A percentile compares a stretch with the other conserved stretches of the same genome.
Evolutionary conservation across 2,329 filamentous ascomycete genomes (phyloP).

Genomic region (Fusarium sp.): DNA sequence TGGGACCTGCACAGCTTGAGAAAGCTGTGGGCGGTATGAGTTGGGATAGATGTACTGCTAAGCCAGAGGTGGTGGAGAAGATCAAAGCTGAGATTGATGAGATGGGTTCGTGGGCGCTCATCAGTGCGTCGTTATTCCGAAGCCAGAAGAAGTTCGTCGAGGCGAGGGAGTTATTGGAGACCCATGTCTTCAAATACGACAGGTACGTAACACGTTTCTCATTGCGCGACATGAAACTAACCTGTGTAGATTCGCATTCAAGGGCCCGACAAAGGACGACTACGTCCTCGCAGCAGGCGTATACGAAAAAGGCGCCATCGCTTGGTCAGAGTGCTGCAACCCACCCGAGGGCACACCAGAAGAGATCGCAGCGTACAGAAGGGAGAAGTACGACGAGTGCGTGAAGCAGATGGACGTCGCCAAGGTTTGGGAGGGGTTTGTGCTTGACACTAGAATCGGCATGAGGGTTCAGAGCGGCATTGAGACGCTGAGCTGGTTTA

Average conservation of each 20-base stretch:
- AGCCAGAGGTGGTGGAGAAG: conserved; percentile 53
- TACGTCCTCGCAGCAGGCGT: conserved; percentile 79
- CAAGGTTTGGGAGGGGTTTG: conserved; percentile 76
- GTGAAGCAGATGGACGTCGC: conserved; percentile 73
- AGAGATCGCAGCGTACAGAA: conserved; percentile 53
- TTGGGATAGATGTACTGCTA: conserved; percentile 71
- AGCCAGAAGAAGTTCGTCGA: conserved; percentile 71
- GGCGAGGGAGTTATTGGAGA: conserved; percentile 72
- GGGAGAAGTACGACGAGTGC: conserved; percentile 68
- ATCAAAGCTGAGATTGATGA: conserved; percentile 69
- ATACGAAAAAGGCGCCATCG: conserved; percentile 86
- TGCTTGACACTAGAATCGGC: conserved; percentile 79
- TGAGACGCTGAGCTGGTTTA: conserved; percentile 71
- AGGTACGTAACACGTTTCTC: conserved; percentile 54
- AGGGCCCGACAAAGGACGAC: conserved; percentile 72
- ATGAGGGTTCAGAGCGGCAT: conserved; percentile 77
- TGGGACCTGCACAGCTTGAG: conserved; percentile 74
- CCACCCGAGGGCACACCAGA: conserved; percentile 48
- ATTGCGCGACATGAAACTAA: not conserved
- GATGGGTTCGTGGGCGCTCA: conserved; percentile 71
- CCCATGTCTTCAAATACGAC: conserved; percentile 74
- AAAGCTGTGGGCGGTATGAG: conserved; percentile 70
- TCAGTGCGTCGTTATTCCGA: conserved; percentile 73
- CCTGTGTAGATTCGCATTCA: conserved; percentile 60
- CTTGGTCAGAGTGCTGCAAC: conserved; percentile 76